A percentile compares a stretch with the other conserved stretches of the same genome.
Evolutionary conservation across 345 rosid species (phyloP).

Genomic region (Triadica sebifera): DNA sequence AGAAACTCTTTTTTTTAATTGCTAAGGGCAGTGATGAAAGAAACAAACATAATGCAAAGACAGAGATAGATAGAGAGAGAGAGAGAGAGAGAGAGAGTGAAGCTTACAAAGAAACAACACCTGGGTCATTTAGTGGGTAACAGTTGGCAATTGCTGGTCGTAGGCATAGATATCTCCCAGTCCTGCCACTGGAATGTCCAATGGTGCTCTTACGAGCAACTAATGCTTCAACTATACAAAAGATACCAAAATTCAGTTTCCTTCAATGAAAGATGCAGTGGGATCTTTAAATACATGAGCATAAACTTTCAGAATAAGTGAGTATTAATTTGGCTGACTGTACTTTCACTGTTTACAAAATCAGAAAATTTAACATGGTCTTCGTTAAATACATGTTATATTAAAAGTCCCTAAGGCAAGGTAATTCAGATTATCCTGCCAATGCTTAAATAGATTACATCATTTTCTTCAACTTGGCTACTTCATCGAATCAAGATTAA

Average conservation of each 20-base stretch:
- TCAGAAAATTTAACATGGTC: slow-evolving; percentile 1
- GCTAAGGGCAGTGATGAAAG: not conserved
- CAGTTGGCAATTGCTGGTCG: slow-evolving; percentile 27
- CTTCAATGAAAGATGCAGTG: not conserved
- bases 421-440: not conserved
- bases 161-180: slow-evolving; percentile 30
- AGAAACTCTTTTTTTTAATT: not conserved
- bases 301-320: not conserved
- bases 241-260: slow-evolving; percentile 2
- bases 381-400: not conserved
- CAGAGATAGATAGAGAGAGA: not conserved
- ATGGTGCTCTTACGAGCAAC: slow-evolving; percentile 29
- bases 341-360: not conserved
- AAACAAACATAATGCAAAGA: not conserved
- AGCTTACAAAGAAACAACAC: slow-evolving; percentile 41
- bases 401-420: not conserved
- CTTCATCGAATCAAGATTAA: not conserved
- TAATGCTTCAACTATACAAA: slow-evolving; percentile 37
- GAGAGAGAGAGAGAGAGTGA: not conserved
- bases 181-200: slow-evolving; percentile 18
- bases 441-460: not conserved
- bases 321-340: not conserved
- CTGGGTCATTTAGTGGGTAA: slow-evolving; percentile 19
- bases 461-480: not conserved
- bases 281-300: not conserved